Evolutionary conservation across 1,139 yeast species (phyloP), one percentile per base, ranked within the genome.

Genomic region (Hanseniaspora uvarum): DNA sequence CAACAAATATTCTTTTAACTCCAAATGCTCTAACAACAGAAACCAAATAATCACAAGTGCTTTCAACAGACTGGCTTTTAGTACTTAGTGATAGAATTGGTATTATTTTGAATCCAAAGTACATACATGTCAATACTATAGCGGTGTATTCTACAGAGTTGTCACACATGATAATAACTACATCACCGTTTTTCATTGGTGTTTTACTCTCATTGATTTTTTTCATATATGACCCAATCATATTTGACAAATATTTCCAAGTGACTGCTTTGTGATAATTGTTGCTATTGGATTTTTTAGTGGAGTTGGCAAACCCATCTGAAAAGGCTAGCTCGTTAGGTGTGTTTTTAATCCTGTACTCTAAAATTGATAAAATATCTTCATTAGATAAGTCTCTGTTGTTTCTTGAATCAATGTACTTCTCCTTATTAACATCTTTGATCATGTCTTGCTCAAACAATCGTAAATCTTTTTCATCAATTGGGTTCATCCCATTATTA

Each of bases 111-210:
- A 88, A 72, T 1, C 96, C 96, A 58, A 89, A 77, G 58, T 83
- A 69, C 65, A 92, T 76, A 65, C 97, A 92, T 0, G 98, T 96
- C 66, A 81, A 81, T 0, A 88, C 73, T 0, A 95, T 87, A 44
- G 86, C 79, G 7, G 84, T 79, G 64, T 80, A 92, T 58, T 92
- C 97, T 57, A 89, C 96, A 0, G 92, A 81, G 53, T 92, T 78
- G 0, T 95, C 83, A 64, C 86, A 87, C 84, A 88, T 84, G 59
- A 92, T 71, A 5, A 89, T 75, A 6, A 86, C 89, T 58, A 76
- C 73, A 56, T 83, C 84, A 0, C 95, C 95, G 0, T 86, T 75
- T 52, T 68, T 73, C 47, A 86, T 65, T 2, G 72, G 68, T 0
- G 75, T 72, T 60, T 80, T 79, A 19, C 80, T 68, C 56, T 70